Base-by-base conservation (phyloP, 2,329 filamentous ascomycete genomes). In the Diaporthe citrichinensis region DNA sequence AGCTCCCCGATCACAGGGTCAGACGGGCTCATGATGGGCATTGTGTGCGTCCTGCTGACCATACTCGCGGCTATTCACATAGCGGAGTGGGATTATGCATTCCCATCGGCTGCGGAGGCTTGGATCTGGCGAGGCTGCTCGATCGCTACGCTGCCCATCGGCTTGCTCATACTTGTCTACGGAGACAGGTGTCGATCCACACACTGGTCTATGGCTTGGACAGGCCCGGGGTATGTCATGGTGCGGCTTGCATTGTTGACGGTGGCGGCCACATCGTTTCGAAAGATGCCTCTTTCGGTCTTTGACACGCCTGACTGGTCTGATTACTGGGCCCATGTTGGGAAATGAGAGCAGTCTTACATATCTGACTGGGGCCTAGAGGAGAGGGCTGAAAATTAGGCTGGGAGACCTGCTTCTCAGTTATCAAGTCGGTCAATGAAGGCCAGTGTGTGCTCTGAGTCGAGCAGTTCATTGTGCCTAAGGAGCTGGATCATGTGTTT, bases 91-190 rank as follows among this genome's bases (percentile, higher is more conserved):
- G 10, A n/a, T 7, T 67, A 67, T 28, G 9, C 61, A 4, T 67
- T 67, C n/a, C 61, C 61, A 3, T 49, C 61, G 7, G 41, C n/a
- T 1, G 41, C 61, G 10, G 61, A 67, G 15, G 61, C 61, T 0
- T 67, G 61, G 61, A 23, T 67, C 9, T 67, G 61, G 61, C 8
- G 61, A 23, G 6, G 28, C 28, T 67, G 61, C 41, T 67, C 61
- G 17, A 20, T 67, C 25, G 61, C 41, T 2, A 49, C 14, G 46
- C 44, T 67, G 44, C 62, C 62, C 7, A 14, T 67, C 12, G 62
- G 62, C n/a, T 14, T 67, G 44, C 44, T 67, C 10, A 51, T 67
- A 17, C 44, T 67, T 8, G 36, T 51, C 44, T 51, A n/a, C 44
- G 62, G 62, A 9, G 62, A 67, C 14, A 67, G 62, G 17, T 62